Conservation (phyloP, 345 rosid species). For the Melaleuca quinquenervia region DNA sequence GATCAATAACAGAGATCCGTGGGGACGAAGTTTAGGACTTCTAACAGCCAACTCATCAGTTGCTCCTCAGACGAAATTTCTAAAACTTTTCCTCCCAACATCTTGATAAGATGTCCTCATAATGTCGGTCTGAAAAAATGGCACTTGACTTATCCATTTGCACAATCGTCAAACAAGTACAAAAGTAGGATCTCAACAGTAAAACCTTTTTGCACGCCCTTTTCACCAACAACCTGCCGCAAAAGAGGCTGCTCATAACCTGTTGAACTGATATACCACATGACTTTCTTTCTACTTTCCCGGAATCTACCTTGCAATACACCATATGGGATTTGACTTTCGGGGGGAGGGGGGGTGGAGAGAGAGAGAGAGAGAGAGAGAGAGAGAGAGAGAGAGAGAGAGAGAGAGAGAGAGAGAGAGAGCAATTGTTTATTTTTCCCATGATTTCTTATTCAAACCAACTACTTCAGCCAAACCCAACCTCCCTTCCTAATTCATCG, state of each 20-base stretch:
- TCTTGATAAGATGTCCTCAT: neutral
- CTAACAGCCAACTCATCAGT: neutral
- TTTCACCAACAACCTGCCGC: neutral
- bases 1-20: neutral
- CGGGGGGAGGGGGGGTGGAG: too few species aligned
- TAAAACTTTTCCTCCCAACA: neutral
- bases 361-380: neutral
- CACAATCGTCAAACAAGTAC: neutral
- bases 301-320: neutral
- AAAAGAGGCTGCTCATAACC: neutral
- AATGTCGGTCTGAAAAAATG: neutral
- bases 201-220: neutral
- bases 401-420: neutral
- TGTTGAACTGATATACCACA: neutral
- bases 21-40: neutral
- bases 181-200: neutral
- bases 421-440: neutral
- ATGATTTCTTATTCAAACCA: neutral
- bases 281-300: neutral
- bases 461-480: neutral
- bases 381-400: neutral
- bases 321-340: neutral
- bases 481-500: neutral
- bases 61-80: neutral
- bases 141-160: neutral